Base-by-base conservation (phyloP, 192 early-diverging fungal genomes). In the Radiomyces spectabilis region DNA sequence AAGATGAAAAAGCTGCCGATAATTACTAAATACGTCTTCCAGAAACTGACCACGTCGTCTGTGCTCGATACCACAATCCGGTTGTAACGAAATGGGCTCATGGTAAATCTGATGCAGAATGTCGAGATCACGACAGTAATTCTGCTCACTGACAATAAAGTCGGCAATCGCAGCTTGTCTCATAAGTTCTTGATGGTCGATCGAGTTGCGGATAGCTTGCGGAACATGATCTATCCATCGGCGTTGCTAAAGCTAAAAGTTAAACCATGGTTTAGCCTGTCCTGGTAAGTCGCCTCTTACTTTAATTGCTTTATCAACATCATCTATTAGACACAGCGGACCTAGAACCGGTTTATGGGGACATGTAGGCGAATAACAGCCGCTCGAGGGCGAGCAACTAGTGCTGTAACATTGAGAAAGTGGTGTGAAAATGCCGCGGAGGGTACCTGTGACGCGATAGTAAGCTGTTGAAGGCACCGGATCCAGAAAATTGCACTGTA, bases 151-250 rank as follows among this genome's bases (percentile, higher is more conserved):
- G 4, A 22, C 18, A 19, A 62, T n/a, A 5, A 62, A 35, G 10
- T 62, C 60, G 2, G 42, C 29, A 30, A 62, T 55, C 0, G 50
- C 52, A 9, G 60, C 60, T 38, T 62, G 60, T 12, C 44, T 33
- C 33, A 54, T 55, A 12, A 62, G 33, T 54, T 62, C 51, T 32
- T 41, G 30, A 19, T 19, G 30, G 21, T 44, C 31, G 31, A 13
- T 16, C 3, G 24, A n/a, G 2, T 33, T 12, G 29, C 18, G 16
- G 30, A 41, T 49, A 21, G 48, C 27, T 34, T 21, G n/a, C 6
- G 44, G 37, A n/a, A 48, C 30, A 9, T 15, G 46, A 15, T 48
- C 25, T 27, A 48, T 8, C 46, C 46, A 48, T n/a, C n/a, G n/a
- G n/a, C n/a, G n/a, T n/a, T n/a, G n/a, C n/a, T n/a, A n/a, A n/a